These are phyloP conservation scores for Serpula lacrymans DNA, from an alignment of 768 basidiomycete species.

Conservation along the genomic window DNA sequence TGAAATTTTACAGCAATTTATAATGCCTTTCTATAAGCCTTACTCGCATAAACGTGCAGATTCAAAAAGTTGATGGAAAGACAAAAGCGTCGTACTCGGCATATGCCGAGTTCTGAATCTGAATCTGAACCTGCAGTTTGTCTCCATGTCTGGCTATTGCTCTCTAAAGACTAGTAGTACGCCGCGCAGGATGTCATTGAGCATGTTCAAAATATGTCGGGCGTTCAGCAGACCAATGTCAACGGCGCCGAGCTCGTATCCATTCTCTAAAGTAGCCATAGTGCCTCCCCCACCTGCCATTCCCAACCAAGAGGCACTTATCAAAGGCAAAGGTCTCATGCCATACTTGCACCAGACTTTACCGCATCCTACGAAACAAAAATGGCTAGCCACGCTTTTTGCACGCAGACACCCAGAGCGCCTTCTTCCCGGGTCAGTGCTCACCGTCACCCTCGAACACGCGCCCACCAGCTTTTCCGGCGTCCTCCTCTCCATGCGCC, in stretches of 20 bases:
- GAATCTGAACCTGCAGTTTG: no score
- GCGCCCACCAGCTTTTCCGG: slow-evolving; percentile 86
- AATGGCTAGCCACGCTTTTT: slow-evolving; percentile 68
- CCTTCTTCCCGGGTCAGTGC: slow-evolving; percentile 79
- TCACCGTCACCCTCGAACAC: slow-evolving; percentile 74
- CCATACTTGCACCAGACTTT: slow-evolving; percentile 63
- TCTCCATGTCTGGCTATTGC: no score
- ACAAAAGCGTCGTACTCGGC: no score
- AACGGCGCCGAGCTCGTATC: slow-evolving; percentile 39
- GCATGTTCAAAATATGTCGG: slow-evolving; percentile 7
- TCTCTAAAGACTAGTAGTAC: no score
- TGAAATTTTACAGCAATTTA: no score
- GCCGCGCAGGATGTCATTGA: no score
- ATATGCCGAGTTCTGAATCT: no score
- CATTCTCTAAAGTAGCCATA: slow-evolving; percentile 71
- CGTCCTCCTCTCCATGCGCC: slow-evolving; percentile 77
- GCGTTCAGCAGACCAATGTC: slow-evolving; percentile 21
- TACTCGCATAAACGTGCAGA: no score
- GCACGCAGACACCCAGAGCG: slow-evolving; percentile 63
- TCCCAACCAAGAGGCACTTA: slow-evolving; percentile 44
- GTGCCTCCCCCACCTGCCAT: slow-evolving; percentile 44
- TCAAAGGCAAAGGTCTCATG: slow-evolving; percentile 77
- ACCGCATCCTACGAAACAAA: slow-evolving; percentile 64
- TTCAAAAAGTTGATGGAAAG: no score
- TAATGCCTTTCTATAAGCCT: no score